Percentiles rank a stretch among this genome's conserved stretches.
Evolutionary conservation across 257 asterid species (phyloP).

Genomic region (Handroanthus guayacan): DNA sequence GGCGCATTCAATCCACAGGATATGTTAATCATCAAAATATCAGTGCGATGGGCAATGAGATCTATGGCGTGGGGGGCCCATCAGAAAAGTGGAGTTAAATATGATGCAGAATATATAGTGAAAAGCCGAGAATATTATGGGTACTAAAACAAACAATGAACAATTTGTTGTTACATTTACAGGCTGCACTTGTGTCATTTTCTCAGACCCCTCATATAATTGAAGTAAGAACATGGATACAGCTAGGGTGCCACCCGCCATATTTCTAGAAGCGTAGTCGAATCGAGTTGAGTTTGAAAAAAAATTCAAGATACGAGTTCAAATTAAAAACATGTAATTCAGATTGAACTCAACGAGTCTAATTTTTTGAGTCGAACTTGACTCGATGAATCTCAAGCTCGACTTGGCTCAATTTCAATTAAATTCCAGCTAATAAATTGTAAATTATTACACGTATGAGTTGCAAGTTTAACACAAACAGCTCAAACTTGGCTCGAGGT

Average conservation of each 20-base stretch:
- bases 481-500: too few relatives aligned
- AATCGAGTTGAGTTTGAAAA: too few relatives aligned
- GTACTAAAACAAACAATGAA: constrained; percentile 19
- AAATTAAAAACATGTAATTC: too few relatives aligned
- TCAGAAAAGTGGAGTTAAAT: background rate
- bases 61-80: background rate
- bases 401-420: too few relatives aligned
- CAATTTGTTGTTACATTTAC: constrained; percentile 14
- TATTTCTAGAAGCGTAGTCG: too few relatives aligned
- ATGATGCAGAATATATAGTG: background rate
- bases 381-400: too few relatives aligned
- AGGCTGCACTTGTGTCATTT: constrained; percentile 17
- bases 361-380: too few relatives aligned
- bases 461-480: too few relatives aligned
- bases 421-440: too few relatives aligned
- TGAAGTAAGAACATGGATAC: background rate
- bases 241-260: background rate
- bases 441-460: too few relatives aligned
- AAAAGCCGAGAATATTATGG: constrained; percentile 21
- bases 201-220: constrained; percentile 35
- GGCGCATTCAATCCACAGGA: constrained; percentile 2
- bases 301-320: background rate
- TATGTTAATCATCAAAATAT: background rate
- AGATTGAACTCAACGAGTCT: too few relatives aligned
- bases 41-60: constrained; percentile 19